Percentiles rank a stretch among this genome's conserved stretches.
phyloP scores from a whole-genome alignment of 1,139 yeast genomes.

The Candida pseudoviswanathii region DNA sequence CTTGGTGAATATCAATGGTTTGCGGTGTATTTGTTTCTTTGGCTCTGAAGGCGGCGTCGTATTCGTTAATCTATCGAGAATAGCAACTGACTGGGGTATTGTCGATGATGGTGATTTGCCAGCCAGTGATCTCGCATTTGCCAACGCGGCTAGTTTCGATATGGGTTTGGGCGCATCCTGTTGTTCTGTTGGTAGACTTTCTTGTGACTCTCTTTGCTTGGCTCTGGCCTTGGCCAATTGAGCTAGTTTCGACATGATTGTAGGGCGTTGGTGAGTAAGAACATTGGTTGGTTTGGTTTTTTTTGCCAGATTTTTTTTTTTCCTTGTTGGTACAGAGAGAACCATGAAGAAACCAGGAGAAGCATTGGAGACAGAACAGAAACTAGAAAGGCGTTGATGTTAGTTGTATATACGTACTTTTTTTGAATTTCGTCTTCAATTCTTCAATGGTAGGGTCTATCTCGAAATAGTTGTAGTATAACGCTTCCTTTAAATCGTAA shows the following conservation, averaged over 20 bases:
- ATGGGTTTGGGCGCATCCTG: slow-evolving; percentile 19
- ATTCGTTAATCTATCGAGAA: slow-evolving; percentile 21
- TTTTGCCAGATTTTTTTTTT: not conserved
- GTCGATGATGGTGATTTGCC: slow-evolving; percentile 10
- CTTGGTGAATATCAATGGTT: slow-evolving; percentile 7
- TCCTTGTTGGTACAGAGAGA: not conserved
- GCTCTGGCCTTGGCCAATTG: slow-evolving; percentile 24
- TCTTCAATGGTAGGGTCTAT: slow-evolving; percentile 55
- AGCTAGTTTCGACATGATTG: slow-evolving; percentile 21
- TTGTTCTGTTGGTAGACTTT: slow-evolving; percentile 9
- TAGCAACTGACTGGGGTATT: slow-evolving; percentile 22
- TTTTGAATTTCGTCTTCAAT: slow-evolving; percentile 47
- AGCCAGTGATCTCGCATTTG: slow-evolving; percentile 40
- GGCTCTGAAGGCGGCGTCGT: slow-evolving; percentile 3
- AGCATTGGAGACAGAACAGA: not conserved
- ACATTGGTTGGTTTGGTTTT: not conserved
- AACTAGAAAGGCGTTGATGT: slow-evolving; percentile 1
- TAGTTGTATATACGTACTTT: slow-evolving; percentile 39
- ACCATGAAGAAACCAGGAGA: not conserved
- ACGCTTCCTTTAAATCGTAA: slow-evolving; percentile 55
- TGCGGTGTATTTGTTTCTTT: slow-evolving; percentile 1
- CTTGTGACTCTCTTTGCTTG: slow-evolving; percentile 9
- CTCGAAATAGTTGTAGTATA: slow-evolving; percentile 64
- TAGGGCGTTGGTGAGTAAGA: not conserved
- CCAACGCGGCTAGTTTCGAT: slow-evolving; percentile 53